A percentile compares a stretch with the other conserved stretches of the same genome.
phyloP scores from a whole-genome alignment of 2,329 filamentous ascomycete species.

The Trichophyton schoenleinii region DNA sequence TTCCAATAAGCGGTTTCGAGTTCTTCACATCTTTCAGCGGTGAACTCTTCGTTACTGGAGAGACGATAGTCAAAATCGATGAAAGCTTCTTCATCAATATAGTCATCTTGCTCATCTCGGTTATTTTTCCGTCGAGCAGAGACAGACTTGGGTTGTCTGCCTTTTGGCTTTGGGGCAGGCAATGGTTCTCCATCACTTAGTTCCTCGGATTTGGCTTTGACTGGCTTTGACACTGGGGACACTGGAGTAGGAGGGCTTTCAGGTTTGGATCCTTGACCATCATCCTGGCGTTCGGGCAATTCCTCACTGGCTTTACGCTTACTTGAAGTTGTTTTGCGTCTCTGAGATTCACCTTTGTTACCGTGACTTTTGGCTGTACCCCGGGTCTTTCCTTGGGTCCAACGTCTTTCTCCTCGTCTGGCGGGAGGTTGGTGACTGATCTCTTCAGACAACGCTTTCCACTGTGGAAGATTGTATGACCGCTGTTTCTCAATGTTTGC shows the following conservation, averaged over 20 bases:
- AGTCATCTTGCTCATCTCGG: slow-evolving; percentile 61
- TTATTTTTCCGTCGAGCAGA: slow-evolving; percentile 81
- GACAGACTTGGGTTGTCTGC: slow-evolving; percentile 56
- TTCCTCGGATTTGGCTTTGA: slow-evolving; percentile 45
- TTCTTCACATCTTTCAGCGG: slow-evolving; percentile 82
- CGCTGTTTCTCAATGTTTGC: slow-evolving; percentile 93
- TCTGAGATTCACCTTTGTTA: slow-evolving; percentile 30
- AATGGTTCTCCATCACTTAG: slow-evolving; percentile 33
- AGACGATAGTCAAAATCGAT: slow-evolving; percentile 83
- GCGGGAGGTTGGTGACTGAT: slow-evolving; percentile 93
- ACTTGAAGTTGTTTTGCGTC: slow-evolving; percentile 32
- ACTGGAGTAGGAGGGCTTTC: slow-evolving; percentile 43
- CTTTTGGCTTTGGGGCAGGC: slow-evolving; percentile 34
- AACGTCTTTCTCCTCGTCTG: slow-evolving; percentile 53
- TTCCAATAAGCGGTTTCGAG: slow-evolving; percentile 95
- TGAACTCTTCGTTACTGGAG: slow-evolving; percentile 72
- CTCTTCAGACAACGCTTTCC: slow-evolving; percentile 85
- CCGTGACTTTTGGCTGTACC: slow-evolving; percentile 24
- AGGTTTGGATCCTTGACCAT: slow-evolving; percentile 26
- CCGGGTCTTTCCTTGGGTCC: slow-evolving; percentile 38
- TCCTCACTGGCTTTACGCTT: slow-evolving; percentile 31
- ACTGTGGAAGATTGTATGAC: slow-evolving; percentile 92
- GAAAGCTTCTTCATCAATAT: slow-evolving; percentile 81
- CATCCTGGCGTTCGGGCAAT: slow-evolving; percentile 22
- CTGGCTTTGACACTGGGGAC: slow-evolving; percentile 41